phyloP scores from a whole-genome alignment of 225 moss, liverwort and hornwort species.

The Ulota crispa region DNA sequence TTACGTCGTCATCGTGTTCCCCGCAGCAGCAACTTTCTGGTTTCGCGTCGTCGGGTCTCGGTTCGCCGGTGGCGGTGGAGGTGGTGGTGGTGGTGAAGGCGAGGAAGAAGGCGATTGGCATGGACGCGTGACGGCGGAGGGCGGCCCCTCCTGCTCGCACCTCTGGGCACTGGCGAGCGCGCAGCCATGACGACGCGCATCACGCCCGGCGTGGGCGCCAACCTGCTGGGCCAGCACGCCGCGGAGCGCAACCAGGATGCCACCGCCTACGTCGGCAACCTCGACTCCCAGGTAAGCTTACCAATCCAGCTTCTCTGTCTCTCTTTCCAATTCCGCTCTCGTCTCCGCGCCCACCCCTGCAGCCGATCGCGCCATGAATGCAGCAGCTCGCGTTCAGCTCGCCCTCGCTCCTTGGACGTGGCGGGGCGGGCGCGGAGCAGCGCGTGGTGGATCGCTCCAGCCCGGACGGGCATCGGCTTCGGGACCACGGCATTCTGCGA shows the following conservation, averaged over 20 bases:
- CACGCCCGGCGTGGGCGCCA: conserved; percentile 99
- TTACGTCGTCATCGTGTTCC: neutral
- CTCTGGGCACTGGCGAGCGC: neutral
- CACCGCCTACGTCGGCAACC: conserved; percentile 96
- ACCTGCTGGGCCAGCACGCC: conserved; percentile 97
- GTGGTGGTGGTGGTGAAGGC: neutral
- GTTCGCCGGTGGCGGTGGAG: too few species aligned
- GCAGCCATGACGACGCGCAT: conserved; percentile 89
- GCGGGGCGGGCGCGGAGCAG: neutral
- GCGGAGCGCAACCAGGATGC: conserved; percentile 99
- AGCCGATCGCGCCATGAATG: neutral
- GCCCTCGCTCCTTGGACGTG: neutral
- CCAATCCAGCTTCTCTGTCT: too few species aligned
- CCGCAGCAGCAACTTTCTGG: neutral
- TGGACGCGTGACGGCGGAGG: neutral
- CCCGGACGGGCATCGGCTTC: neutral
- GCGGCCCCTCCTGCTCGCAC: too few species aligned
- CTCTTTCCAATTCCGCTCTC: neutral
- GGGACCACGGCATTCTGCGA: neutral
- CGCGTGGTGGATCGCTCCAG: neutral
- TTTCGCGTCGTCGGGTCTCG: neutral
- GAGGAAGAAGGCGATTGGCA: neutral
- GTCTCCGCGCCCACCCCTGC: neutral
- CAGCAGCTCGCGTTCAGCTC: neutral
- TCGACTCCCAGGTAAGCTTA: conserved; percentile 97